phyloP scores from a whole-genome alignment of 1,284 basidiomycete species.

The Volvariella surrecta region DNA sequence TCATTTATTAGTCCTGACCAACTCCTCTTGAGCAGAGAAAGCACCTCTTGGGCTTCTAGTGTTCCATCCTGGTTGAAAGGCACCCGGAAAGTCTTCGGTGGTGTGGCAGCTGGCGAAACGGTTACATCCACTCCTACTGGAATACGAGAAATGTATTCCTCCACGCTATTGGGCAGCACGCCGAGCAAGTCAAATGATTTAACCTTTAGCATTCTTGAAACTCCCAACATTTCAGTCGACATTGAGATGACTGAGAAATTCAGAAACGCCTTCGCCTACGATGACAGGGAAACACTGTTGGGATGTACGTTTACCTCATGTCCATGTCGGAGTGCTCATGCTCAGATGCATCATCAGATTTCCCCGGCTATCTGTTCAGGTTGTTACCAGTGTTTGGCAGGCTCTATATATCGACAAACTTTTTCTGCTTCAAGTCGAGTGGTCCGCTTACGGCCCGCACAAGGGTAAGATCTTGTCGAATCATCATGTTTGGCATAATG shows the following conservation, averaged over 20 bases:
- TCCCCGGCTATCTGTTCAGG: constrained; percentile 82
- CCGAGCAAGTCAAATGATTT: constrained; percentile 35
- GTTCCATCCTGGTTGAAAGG: constrained; percentile 67
- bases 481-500: background rate
- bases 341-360: constrained; percentile 43
- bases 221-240: constrained; percentile 53
- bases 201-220: constrained; percentile 70
- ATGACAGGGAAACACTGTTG: constrained; percentile 78
- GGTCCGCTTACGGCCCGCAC: constrained; percentile 71
- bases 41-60: constrained; percentile 46
- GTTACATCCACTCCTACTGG: constrained; percentile 16
- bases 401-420: constrained; percentile 82
- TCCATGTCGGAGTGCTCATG: constrained; percentile 4
- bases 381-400: constrained; percentile 81
- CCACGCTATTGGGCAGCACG: constrained; percentile 21
- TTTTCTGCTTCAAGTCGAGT: constrained; percentile 85
- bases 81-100: constrained; percentile 40
- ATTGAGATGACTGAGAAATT: constrained; percentile 69
- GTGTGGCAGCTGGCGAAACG: constrained; percentile 16
- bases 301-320: constrained; percentile 55
- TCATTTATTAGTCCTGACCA: constrained; percentile 31
- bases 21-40: constrained; percentile 37
- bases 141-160: constrained; percentile 53
- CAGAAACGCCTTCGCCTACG: constrained; percentile 70
- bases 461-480: constrained; percentile 40